These are phyloP conservation scores for Boletus rufocinnamomeus DNA, from an alignment of 768 basidiomycete species.

Conservation along the genomic window DNA sequence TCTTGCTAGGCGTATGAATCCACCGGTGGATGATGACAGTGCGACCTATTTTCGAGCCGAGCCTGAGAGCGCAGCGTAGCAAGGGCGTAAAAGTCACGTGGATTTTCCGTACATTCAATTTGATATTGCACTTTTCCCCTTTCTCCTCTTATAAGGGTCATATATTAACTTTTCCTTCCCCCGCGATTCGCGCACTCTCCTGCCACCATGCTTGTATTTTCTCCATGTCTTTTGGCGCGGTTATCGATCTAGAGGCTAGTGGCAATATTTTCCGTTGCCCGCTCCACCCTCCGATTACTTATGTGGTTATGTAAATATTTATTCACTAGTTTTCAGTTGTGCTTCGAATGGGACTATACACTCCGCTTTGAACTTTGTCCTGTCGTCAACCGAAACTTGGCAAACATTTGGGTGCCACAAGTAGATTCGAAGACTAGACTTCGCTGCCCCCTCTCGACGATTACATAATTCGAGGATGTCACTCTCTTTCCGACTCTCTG, in stretches of 20 bases:
- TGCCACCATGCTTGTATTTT: neutral
- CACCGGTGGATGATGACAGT: neutral
- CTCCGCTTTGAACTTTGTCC: no score
- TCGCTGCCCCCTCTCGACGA: no score
- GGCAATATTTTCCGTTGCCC: no score
- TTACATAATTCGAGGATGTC: no score
- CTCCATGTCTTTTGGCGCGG: neutral
- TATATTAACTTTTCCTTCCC: no score
- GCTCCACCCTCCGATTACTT: neutral
- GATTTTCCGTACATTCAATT: neutral
- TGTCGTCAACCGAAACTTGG: neutral
- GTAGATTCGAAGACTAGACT: neutral
- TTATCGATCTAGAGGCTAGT: neutral
- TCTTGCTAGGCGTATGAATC: neutral
- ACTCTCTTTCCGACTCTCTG: no score
- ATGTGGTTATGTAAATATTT: no score
- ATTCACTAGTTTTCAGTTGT: neutral
- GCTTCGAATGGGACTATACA: no score
- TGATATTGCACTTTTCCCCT: neutral
- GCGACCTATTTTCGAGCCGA: slow-evolving; percentile 5
- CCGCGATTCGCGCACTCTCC: neutral
- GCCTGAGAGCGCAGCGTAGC: no score
- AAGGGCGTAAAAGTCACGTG: neutral
- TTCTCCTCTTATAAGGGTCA: no score
- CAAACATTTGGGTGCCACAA: neutral